Base-by-base conservation (phyloP, 192 early-diverging fungal genomes). In the Gaertneriomyces semiglobifer region DNA sequence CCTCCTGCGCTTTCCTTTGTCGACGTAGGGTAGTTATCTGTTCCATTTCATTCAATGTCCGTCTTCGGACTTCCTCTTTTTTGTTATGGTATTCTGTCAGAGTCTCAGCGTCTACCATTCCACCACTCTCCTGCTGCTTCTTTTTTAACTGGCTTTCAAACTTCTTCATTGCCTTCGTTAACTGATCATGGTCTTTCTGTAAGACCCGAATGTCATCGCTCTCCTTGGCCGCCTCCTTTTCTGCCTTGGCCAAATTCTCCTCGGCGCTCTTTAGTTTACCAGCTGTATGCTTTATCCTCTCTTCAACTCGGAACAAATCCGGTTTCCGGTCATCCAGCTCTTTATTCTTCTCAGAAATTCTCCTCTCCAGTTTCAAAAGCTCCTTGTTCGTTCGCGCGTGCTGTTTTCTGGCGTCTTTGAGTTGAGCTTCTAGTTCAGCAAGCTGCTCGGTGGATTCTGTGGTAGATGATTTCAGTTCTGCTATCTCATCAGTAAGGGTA, bases 321-420 rank as follows among this genome's bases (percentile, higher is more conserved):
- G 88, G 87, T 68, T 83, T 82, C 84, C 87, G 76, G 41, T 88
- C 81, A 53, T 90, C 88, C 18, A 94, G 77, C 44, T 89, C 88
- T 46, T 86, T 87, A 62, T 87, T 88, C 1, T 84, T 78, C 10
- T 88, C 86, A 60, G 85, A 84, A 41, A 94, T 84, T 12, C 85
- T 79, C 54, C 88, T 83, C 71, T 98, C 94, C 58, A 79, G 72
- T 51, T 87, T 81, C 66, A 85, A 74, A 10, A 87, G 75, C 4
- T 92, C 86, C 70, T 88, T 86, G 74, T 87, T 89, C 6, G 84
- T 76, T 44, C 82, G 70, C 11, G 92, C 93, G 46, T 90, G 86
- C 44, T 88, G 84, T 60, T 88, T 86, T 73, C 87, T 86, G 10
- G 88, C 79, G 38, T 79, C 79, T 61, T 89, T 88, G 42, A 88